These are phyloP conservation scores for Trametes hirsuta DNA, from an alignment of 1,284 basidiomycete genomes.

Conservation along the genomic window DNA sequence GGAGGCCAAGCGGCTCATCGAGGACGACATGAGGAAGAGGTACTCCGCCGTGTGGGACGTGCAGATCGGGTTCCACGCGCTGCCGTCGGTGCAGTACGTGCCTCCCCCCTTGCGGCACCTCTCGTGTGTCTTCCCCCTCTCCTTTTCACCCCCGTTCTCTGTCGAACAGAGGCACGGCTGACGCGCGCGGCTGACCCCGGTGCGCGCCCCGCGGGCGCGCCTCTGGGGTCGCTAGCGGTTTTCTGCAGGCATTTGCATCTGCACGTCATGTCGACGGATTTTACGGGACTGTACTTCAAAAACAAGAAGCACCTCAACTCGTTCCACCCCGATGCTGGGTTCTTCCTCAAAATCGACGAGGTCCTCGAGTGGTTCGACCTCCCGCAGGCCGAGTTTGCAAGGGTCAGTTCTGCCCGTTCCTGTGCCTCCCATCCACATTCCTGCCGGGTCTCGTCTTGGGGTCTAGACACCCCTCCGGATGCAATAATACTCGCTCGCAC, in stretches of 20 bases:
- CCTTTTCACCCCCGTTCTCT: background rate
- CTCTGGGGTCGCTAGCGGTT: background rate
- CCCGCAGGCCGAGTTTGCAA: constrained; percentile 52
- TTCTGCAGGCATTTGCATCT: constrained; percentile 77
- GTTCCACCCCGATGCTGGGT: constrained; percentile 86
- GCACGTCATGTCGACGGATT: constrained; percentile 86
- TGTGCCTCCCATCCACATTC: background rate
- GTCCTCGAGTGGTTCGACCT: constrained; percentile 77
- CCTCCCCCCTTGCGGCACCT: constrained; percentile 12
- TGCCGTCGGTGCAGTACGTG: constrained; percentile 76
- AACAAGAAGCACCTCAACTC: constrained; percentile 95
- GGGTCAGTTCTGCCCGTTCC: constrained; percentile 42
- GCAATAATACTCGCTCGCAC: too few species aligned
- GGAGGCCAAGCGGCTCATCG: constrained; percentile 66
- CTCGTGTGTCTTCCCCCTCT: constrained; percentile 13
- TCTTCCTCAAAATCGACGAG: constrained; percentile 81
- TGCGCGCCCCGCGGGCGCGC: background rate
- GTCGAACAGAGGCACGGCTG: background rate
- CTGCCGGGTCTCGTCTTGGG: background rate
- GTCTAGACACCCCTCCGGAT: background rate
- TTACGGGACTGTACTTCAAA: constrained; percentile 78
- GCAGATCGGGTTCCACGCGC: constrained; percentile 86
- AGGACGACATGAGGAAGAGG: constrained; percentile 79
- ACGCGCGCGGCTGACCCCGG: background rate
- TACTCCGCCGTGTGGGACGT: constrained; percentile 84